Percentiles rank a stretch among this genome's conserved stretches.
Conservation (phyloP, 805 yeast species). For the Metschnikowia cerradonensis region DNA sequence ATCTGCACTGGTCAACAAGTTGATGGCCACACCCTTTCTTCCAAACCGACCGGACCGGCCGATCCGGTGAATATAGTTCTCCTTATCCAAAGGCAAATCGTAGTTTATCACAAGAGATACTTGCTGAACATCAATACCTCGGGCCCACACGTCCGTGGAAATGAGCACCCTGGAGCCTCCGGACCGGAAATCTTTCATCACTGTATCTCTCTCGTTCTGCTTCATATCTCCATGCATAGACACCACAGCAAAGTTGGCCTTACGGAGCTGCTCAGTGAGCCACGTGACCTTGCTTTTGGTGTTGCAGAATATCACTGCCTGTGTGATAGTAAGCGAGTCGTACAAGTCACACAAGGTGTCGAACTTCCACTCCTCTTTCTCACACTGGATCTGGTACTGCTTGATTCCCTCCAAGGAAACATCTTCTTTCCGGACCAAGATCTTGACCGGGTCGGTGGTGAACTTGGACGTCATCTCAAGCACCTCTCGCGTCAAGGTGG, state of each 20-base stretch:
- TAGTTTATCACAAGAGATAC: constrained; percentile 93
- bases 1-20: constrained; percentile 83
- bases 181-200: constrained; percentile 92
- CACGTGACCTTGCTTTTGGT: constrained; percentile 93
- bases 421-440: constrained; percentile 91
- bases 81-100: constrained; percentile 89
- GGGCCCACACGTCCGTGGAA: constrained; percentile 95
- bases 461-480: constrained; percentile 88
- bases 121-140: constrained; percentile 98
- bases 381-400: constrained; percentile 88
- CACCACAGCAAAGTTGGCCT: constrained; percentile 83
- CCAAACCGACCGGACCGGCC: constrained; percentile 99
- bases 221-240: constrained; percentile 97
- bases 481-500: constrained; percentile 90
- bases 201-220: constrained; percentile 89
- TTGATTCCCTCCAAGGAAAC: constrained; percentile 90
- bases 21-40: constrained; percentile 96
- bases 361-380: constrained; percentile 89
- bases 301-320: constrained; percentile 97
- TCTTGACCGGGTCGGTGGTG: constrained; percentile 90
- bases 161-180: constrained; percentile 92
- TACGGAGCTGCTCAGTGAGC: constrained; percentile 74
- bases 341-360: constrained; percentile 92
- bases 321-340: constrained; percentile 92
- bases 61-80: constrained; percentile 94